A percentile compares a stretch with the other conserved stretches of the same genome.
These are phyloP conservation scores for Monosporascus cannonballus DNA, from an alignment of 2,329 filamentous ascomycete genomes.

Conservation along the genomic window DNA sequence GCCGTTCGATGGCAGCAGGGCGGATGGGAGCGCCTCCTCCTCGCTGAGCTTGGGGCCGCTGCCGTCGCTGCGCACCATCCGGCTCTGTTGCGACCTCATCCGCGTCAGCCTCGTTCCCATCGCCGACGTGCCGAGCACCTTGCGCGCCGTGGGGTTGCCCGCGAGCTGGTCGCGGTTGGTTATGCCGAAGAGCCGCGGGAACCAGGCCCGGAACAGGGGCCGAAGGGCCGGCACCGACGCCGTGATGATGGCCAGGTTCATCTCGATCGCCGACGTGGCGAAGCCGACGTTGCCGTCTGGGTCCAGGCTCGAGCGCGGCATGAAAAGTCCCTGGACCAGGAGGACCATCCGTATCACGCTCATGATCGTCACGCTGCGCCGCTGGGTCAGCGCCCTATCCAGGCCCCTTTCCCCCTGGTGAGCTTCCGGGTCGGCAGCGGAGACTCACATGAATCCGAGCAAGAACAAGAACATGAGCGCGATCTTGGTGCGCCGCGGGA, in stretches of 20 bases:
- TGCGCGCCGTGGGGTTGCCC: slow-evolving; percentile 7
- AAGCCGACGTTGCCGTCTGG: slow-evolving; percentile 28
- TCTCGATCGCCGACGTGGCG: slow-evolving; percentile 31
- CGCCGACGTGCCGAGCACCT: slow-evolving; percentile 8
- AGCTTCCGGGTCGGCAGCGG: slow-evolving; percentile 13
- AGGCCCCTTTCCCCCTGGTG: background rate
- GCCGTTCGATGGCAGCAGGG: slow-evolving; percentile 2
- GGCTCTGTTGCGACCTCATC: slow-evolving; percentile 7
- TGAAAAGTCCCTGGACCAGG: slow-evolving; percentile 27
- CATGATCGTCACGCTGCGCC: slow-evolving; percentile 27
- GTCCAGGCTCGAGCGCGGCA: slow-evolving; percentile 15
- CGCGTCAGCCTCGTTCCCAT: slow-evolving; percentile 9
- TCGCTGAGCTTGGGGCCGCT: slow-evolving; percentile 1
- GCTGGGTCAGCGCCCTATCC: background rate
- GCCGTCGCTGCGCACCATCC: background rate
- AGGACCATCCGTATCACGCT: slow-evolving; percentile 28
- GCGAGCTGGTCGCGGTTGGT: slow-evolving; percentile 15
- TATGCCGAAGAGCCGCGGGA: slow-evolving; percentile 20
- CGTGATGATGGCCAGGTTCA: slow-evolving; percentile 35
- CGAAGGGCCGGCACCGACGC: slow-evolving; percentile 34
- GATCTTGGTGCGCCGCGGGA: slow-evolving; percentile 30
- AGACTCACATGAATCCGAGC: slow-evolving; percentile 25
- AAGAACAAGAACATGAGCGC: slow-evolving; percentile 34
- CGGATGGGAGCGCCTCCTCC: slow-evolving; percentile 2
- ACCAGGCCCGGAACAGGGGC: slow-evolving; percentile 31